Evolutionary conservation across 495 filamentous ascomycete genomes (phyloP), one percentile per base, ranked within the genome.

Genomic region (Articulospora tetracladia): DNA sequence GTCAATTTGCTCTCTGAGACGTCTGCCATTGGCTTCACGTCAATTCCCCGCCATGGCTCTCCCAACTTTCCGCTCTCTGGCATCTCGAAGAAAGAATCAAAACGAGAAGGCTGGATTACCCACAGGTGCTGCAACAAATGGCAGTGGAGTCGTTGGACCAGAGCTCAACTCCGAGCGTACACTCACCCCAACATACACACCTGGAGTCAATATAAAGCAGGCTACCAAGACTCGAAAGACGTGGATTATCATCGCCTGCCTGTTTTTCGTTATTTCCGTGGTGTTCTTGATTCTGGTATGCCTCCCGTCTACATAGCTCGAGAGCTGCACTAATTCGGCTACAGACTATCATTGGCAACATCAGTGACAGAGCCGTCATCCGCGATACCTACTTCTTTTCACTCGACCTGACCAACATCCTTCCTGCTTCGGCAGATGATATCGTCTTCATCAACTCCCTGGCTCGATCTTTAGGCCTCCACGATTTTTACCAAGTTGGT

Each of bases 401-500:
- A 65, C 81, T 96, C 58, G 80, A 94, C 74, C 81, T 96, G n/a
- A 79, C 86, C 71, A 81, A 94, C 64, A 88, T 98, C 68, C 86
- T 97, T 55, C 83, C 91, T 17, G 90, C 91, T 23, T 89, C 92
- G 66, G 87, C 85, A 25, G 75, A 74, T 4, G 56, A 62, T 27
- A 48, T 66, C 22, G 13, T 24, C 6, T 77, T 96, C 13, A 88
- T 96, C 74, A 96, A 96, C 74, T 87, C 80, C 55, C 91, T 97
- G 58, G 92, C 92, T n/a, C 89, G 88, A 41, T 87, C 87, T 12
- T 80, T 98, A 51, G 93, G 93, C 7, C 77, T 97, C 19, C 90
- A 95, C 64, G 93, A 97, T 73, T 98, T 94, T 74, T 98, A 98
- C 70, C 86, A 90, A 66, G 91, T 96, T 34, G 93, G 93, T 4